A percentile compares a stretch with the other conserved stretches of the same genome.
phyloP scores from a whole-genome alignment of 768 basidiomycete species.

The Auriscalpium orientale region DNA sequence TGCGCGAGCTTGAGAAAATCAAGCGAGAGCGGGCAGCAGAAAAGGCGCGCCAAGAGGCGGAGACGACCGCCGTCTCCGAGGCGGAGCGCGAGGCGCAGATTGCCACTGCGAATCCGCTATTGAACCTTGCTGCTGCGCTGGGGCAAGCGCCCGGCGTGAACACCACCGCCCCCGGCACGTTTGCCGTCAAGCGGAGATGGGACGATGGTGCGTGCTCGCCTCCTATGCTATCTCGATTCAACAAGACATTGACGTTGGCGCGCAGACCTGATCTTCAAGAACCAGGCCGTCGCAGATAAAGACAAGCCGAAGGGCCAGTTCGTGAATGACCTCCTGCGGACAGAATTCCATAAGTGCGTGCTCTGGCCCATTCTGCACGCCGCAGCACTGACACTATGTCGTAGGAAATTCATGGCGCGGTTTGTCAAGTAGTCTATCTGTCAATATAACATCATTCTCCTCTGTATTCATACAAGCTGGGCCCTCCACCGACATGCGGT shows the following conservation, averaged over 20 bases:
- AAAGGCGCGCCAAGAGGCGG: slow-evolving; percentile 73
- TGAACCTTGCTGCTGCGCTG: slow-evolving; percentile 87
- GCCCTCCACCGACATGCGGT: too few relatives aligned
- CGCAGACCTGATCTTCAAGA: slow-evolving; percentile 94
- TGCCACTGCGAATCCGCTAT: slow-evolving; percentile 79
- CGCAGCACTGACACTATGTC: background rate
- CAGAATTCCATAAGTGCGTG: slow-evolving; percentile 86
- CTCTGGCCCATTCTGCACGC: background rate
- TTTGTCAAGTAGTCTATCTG: slow-evolving; percentile 64
- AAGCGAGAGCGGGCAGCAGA: slow-evolving; percentile 94
- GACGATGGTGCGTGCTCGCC: slow-evolving; percentile 65
- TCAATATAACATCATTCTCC: too few relatives aligned
- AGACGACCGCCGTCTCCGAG: slow-evolving; percentile 53
- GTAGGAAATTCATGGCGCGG: slow-evolving; percentile 86
- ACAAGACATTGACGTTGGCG: background rate
- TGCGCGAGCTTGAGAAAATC: slow-evolving; percentile 97
- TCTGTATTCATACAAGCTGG: too few relatives aligned
- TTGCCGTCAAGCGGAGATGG: slow-evolving; percentile 90
- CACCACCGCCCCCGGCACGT: slow-evolving; percentile 72
- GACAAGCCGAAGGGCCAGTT: slow-evolving; percentile 65
- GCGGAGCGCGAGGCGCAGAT: slow-evolving; percentile 73
- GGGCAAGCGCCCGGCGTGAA: slow-evolving; percentile 69
- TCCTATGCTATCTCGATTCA: background rate
- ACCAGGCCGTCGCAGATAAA: slow-evolving; percentile 79
- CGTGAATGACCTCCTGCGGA: slow-evolving; percentile 91